Base-by-base conservation (phyloP, 2,329 filamentous ascomycete species). In the Lachnellula suecica region DNA sequence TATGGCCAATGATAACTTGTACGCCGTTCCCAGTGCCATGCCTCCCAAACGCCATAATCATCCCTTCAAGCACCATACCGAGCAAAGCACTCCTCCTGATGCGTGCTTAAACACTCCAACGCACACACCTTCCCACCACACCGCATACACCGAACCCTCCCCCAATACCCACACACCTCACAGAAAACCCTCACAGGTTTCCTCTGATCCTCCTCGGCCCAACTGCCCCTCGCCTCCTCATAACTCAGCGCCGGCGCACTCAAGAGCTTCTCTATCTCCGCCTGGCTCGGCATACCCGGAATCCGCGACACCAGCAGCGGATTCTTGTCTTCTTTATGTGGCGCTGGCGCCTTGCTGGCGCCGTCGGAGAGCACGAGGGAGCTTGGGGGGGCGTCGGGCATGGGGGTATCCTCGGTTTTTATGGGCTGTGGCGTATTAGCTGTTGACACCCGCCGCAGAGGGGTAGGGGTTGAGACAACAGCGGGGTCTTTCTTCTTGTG, bases 101-200 rank as follows among this genome's bases (percentile, higher is more conserved):
- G 89, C 56, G 79, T 76, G 64, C 84, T 83, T 62, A 91, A 76
- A 63, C 89, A 92, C 53, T 89, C 85, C 59, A 92, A 69, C 35
- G 87, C 88, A 68, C 89, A 93, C n/a, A 89, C 84, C 62, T 85
- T 78, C 42, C 81, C 81, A n/a, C 88, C 88, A 70, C 89, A 93
- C 73, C 88, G 89, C 68, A 85, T 79, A 71, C 89, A 93, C 69
- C 79, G 81, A 42, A 90, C 84, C 37, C 84, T 75, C 2, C 88
- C 89, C 88, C 89, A 92, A 70, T 91, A 92, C 13, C 89, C 89
- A 66, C 89, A 93, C 27, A 91, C 83, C 66, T 87, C 86, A 70
- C 89, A 93, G 68, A 92, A 93, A 31, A 74, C 73, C 53, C 88
- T 76, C 43, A 74, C 73, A 2, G 87, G 85, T 57, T 83, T 83